A percentile compares a stretch with the other conserved stretches of the same genome.
phyloP scores from a whole-genome alignment of 2,329 filamentous ascomycete species.

The Cryphonectria japonica region DNA sequence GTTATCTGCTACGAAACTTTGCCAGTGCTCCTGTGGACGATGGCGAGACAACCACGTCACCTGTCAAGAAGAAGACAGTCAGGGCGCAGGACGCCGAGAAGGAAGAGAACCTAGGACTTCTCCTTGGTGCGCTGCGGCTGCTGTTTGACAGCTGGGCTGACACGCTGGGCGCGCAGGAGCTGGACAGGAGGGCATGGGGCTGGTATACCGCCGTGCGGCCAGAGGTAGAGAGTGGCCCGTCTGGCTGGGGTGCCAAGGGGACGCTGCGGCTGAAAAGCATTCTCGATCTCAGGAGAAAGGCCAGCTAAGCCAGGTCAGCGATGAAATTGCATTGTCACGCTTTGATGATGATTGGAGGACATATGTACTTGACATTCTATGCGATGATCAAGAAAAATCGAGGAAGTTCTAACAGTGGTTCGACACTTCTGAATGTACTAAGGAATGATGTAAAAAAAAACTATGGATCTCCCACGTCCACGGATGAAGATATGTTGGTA shows the following conservation, averaged over 20 bases:
- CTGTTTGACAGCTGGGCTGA: slow-evolving; percentile 75
- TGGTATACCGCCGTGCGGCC: slow-evolving; percentile 83
- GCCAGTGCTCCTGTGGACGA: slow-evolving; percentile 44
- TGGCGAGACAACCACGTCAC: slow-evolving; percentile 30
- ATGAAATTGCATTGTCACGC: not conserved
- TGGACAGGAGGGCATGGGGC: slow-evolving; percentile 76
- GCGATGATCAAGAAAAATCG: not conserved
- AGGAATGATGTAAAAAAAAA: not conserved
- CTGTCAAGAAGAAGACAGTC: slow-evolving; percentile 56
- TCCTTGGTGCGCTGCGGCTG: slow-evolving; percentile 73
- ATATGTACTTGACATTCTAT: too few relatives aligned
- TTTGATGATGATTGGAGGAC: not conserved
- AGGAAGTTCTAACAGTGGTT: not conserved
- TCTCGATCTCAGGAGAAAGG: slow-evolving; percentile 57
- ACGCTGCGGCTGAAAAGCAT: slow-evolving; percentile 69
- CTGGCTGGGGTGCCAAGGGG: slow-evolving; percentile 85
- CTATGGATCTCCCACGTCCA: not conserved
- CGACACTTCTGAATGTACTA: too few relatives aligned
- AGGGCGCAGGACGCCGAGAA: slow-evolving; percentile 62
- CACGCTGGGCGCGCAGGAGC: slow-evolving; percentile 64
- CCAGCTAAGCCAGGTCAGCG: not conserved
- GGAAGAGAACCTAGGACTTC: slow-evolving; percentile 68
- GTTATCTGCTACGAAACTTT: slow-evolving; percentile 65
- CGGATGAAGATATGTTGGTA: not conserved
- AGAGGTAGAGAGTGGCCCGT: slow-evolving; percentile 72